Conservation (phyloP, 2,329 filamentous ascomycete species). For the Alternaria arborescens region DNA sequence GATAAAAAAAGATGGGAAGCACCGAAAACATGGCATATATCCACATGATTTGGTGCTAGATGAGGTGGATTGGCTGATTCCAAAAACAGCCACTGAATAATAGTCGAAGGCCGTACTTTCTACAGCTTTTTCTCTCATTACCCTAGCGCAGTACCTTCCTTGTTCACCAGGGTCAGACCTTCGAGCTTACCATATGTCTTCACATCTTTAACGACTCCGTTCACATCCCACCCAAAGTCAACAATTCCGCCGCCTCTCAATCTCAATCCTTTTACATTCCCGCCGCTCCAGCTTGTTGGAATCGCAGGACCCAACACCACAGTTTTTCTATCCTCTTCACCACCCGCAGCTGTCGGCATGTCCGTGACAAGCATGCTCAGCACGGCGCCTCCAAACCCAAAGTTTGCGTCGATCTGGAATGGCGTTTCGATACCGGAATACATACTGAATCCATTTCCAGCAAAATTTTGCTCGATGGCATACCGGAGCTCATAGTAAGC, state of each 20-base stretch:
- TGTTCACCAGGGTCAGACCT: conserved; percentile 24
- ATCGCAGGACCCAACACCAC: conserved; percentile 61
- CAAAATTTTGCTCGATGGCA: conserved; percentile 61
- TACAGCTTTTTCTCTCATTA: not conserved
- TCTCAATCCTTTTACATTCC: conserved; percentile 56
- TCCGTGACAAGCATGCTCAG: conserved; percentile 64
- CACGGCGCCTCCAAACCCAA: conserved; percentile 64
- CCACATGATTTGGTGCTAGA: not conserved
- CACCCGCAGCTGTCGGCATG: conserved; percentile 45
- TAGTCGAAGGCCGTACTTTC: not conserved
- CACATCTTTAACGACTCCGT: conserved; percentile 47
- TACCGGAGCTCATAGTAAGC: conserved; percentile 61
- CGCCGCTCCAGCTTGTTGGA: conserved; percentile 55
- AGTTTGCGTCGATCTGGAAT: conserved; percentile 69
- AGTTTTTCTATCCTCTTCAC: conserved; percentile 27
- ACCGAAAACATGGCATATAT: not conserved
- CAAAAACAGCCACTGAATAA: not conserved
- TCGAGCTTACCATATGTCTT: not conserved
- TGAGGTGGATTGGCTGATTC: not conserved
- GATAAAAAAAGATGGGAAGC: not conserved
- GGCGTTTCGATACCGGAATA: conserved; percentile 58
- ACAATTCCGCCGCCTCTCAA: conserved; percentile 57
- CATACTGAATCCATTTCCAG: conserved; percentile 61
- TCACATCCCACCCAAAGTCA: conserved; percentile 56
- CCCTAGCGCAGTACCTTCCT: conserved; percentile 7